Percentiles rank a stretch among this genome's conserved stretches.
These are phyloP conservation scores for Trifolium pratense DNA, from an alignment of 306 rosid species.

Conservation along the genomic window DNA sequence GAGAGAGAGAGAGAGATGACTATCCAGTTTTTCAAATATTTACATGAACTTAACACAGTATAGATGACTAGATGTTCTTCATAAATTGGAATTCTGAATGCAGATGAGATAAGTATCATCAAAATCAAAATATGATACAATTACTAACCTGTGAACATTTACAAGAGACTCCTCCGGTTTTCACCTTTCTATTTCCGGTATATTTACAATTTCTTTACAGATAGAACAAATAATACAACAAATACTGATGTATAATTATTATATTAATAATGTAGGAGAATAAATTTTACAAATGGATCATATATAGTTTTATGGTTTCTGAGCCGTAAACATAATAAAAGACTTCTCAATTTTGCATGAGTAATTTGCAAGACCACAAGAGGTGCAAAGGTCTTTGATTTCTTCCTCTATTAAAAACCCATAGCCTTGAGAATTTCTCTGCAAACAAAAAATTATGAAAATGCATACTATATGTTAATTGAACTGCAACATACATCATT, in stretches of 20 bases:
- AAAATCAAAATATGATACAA: no score
- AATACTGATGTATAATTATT: conserved; percentile 18
- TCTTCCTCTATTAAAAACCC: conserved; percentile 64
- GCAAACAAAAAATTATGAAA: conserved; percentile 20
- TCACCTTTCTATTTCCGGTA: conserved; percentile 39
- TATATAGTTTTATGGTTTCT: conserved; percentile 59
- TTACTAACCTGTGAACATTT: conserved; percentile 24
- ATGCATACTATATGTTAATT: no score
- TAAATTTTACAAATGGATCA: conserved; percentile 42
- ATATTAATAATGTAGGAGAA: conserved; percentile 31
- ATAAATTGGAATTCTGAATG: no score
- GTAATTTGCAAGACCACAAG: conserved; percentile 82
- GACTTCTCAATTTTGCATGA: conserved; percentile 68
- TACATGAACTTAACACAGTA: no score
- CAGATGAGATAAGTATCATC: no score
- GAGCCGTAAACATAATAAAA: conserved; percentile 84
- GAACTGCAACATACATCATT: no score
- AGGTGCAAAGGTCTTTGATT: conserved; percentile 72
- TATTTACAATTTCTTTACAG: conserved; percentile 39
- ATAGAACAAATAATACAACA: conserved; percentile 36
- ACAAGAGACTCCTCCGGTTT: conserved; percentile 40
- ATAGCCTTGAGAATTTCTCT: conserved; percentile 57
- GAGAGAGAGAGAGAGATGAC: no score
- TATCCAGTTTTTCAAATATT: no score
- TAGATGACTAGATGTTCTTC: no score